These are phyloP conservation scores for Xylaria sp. DNA, from an alignment of 2,329 filamentous ascomycete genomes.

Conservation along the genomic window DNA sequence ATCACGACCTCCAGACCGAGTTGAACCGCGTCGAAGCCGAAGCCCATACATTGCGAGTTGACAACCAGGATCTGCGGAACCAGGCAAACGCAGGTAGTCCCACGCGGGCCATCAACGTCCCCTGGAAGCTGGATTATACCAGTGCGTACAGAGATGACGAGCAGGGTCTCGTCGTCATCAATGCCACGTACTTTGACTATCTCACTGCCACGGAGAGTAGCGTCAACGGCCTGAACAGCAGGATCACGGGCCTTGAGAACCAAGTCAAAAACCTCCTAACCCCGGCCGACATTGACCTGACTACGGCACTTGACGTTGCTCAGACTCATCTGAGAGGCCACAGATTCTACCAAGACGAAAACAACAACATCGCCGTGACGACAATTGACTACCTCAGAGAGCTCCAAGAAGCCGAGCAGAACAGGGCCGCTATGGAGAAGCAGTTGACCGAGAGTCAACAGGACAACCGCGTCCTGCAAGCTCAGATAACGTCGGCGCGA, in stretches of 20 bases:
- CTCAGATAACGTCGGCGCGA: constrained; percentile 1
- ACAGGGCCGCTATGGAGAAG: background rate
- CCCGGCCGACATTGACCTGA: background rate
- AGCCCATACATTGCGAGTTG: background rate
- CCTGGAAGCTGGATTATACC: constrained; percentile 7
- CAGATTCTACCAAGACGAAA: constrained; percentile 1
- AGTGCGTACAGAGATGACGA: constrained; percentile 16
- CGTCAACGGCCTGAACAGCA: background rate
- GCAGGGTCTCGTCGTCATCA: constrained; percentile 15
- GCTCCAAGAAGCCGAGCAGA: background rate
- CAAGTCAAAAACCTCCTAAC: constrained; percentile 2
- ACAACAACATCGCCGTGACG: constrained; percentile 5
- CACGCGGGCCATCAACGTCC: constrained; percentile 12
- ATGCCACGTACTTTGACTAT: constrained; percentile 14
- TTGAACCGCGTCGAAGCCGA: constrained; percentile 3
- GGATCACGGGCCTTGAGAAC: background rate
- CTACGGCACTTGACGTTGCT: background rate
- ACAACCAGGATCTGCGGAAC: constrained; percentile 1
- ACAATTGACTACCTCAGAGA: constrained; percentile 2
- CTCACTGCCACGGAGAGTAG: constrained; percentile 3
- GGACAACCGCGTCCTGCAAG: background rate
- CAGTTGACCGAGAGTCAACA: background rate
- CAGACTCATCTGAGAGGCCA: background rate
- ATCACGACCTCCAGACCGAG: constrained; percentile 1
- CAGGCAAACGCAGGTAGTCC: background rate